A percentile compares a stretch with the other conserved stretches of the same genome.
Conservation (phyloP, 192 early-diverging fungal genomes). For the Gorgonomyces haynaldii region DNA sequence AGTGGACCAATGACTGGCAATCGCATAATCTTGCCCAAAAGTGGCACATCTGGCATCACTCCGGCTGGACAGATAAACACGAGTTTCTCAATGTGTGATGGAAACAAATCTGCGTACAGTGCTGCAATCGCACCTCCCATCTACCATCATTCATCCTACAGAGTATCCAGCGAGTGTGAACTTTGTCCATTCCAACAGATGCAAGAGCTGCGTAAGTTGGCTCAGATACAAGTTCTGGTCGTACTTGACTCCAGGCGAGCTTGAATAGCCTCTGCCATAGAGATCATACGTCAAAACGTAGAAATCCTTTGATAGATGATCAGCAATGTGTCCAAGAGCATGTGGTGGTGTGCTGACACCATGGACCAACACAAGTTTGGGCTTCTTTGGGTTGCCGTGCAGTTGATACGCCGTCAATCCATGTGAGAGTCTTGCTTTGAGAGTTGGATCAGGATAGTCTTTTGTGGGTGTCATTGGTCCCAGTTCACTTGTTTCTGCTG, state of each 20-base stretch:
- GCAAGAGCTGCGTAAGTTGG: slow-evolving; percentile 28
- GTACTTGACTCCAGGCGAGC: slow-evolving; percentile 23
- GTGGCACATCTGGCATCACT: slow-evolving; percentile 13
- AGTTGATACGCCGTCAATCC: slow-evolving; percentile 32
- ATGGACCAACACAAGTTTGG: slow-evolving; percentile 30
- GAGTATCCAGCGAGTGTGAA: slow-evolving; percentile 26
- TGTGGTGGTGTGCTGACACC: slow-evolving; percentile 17
- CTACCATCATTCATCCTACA: slow-evolving; percentile 15
- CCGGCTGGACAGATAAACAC: slow-evolving; percentile 35
- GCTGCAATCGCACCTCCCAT: slow-evolving; percentile 38
- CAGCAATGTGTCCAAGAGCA: slow-evolving; percentile 4
- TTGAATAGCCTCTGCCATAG: slow-evolving; percentile 38
- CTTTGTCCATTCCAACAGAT: slow-evolving; percentile 32
- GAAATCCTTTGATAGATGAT: slow-evolving; percentile 17
- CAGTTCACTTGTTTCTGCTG: not conserved
- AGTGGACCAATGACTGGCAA: not conserved
- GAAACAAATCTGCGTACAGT: slow-evolving; percentile 23
- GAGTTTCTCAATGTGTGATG: slow-evolving; percentile 27
- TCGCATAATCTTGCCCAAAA: not conserved
- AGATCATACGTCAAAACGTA: slow-evolving; percentile 29
- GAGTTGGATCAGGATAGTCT: too few species aligned
- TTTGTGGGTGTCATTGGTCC: not conserved
- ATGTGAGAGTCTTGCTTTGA: not conserved
- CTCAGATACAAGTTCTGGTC: slow-evolving; percentile 22
- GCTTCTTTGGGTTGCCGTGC: slow-evolving; percentile 26